These are phyloP conservation scores for Lachnellula occidentalis DNA, from an alignment of 2,329 filamentous ascomycete species.

Conservation along the genomic window DNA sequence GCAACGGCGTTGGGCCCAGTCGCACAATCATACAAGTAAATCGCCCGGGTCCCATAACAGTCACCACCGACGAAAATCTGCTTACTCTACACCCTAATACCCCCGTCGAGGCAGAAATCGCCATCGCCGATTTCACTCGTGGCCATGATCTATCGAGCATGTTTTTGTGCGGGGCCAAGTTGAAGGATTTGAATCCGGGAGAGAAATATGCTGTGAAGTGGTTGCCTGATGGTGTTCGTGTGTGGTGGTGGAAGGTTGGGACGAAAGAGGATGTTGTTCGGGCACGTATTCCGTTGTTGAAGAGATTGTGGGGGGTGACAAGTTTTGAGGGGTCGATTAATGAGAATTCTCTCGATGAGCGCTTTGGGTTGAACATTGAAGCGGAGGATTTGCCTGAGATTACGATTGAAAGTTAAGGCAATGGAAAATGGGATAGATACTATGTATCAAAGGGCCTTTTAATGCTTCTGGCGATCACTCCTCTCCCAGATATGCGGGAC, in stretches of 20 bases:
- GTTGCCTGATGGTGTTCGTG: not conserved
- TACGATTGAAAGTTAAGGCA: slow-evolving; percentile 1
- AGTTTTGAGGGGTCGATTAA: not conserved
- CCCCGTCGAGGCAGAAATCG: not conserved
- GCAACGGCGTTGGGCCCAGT: not conserved
- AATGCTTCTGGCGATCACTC: too few relatives aligned
- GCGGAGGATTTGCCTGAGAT: not conserved
- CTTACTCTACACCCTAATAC: not conserved
- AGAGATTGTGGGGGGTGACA: not conserved
- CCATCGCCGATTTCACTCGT: not conserved
- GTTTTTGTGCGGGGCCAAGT: not conserved
- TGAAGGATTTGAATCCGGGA: not conserved
- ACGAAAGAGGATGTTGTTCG: not conserved
- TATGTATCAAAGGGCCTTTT: too few relatives aligned
- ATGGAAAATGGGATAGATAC: too few relatives aligned
- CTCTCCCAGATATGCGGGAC: too few relatives aligned
- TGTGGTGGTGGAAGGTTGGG: not conserved
- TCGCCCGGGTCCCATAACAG: not conserved
- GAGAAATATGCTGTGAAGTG: not conserved
- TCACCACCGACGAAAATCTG: not conserved
- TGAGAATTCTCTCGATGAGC: not conserved
- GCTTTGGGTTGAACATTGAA: not conserved
- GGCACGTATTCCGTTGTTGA: not conserved
- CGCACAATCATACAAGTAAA: not conserved
- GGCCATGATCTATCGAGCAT: not conserved